Percentiles rank a stretch among this genome's conserved stretches.
Evolutionary conservation across 768 basidiomycete species (phyloP).

Genomic region (Tephrocybe sp.): DNA sequence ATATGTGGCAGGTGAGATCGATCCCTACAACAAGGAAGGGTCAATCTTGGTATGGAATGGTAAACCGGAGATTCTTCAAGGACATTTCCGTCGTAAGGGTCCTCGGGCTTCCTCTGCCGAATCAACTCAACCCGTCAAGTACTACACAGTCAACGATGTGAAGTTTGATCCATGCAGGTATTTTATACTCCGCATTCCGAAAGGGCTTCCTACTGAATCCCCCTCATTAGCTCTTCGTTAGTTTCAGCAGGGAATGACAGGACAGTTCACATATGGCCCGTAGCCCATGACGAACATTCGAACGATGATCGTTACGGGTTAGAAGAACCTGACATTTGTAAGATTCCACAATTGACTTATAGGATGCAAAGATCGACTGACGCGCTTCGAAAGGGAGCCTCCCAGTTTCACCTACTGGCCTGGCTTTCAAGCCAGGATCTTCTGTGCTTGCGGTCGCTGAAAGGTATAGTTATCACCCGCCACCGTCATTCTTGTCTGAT

Average conservation of each 20-base stretch:
- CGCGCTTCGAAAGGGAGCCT: too few species aligned
- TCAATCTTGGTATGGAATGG: constrained; percentile 41
- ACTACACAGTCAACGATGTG: constrained; percentile 56
- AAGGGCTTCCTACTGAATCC: neutral
- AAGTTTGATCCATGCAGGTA: constrained; percentile 52
- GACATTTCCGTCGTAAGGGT: constrained; percentile 17
- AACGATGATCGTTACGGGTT: neutral
- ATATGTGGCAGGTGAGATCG: constrained; percentile 25
- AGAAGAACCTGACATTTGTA: too few species aligned
- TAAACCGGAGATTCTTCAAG: constrained; percentile 18
- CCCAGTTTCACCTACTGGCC: constrained; percentile 35
- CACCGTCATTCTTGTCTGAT: neutral
- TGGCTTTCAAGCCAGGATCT: constrained; percentile 42
- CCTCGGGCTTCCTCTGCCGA: neutral
- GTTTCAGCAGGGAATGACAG: constrained; percentile 49
- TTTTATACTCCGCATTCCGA: neutral
- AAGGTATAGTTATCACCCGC: constrained; percentile 22
- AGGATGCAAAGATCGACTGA: too few species aligned
- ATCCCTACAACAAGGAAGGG: constrained; percentile 46
- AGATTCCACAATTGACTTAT: too few species aligned
- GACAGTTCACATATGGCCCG: constrained; percentile 40
- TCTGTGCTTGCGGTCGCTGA: constrained; percentile 42
- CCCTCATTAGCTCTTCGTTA: constrained; percentile 34
- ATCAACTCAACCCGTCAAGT: constrained; percentile 32
- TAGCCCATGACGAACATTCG: constrained; percentile 19